Percentiles rank a stretch among this genome's conserved stretches.
Evolutionary conservation across 2,329 filamentous ascomycete genomes (phyloP).

Genomic region (Diaporthe australafricana): DNA sequence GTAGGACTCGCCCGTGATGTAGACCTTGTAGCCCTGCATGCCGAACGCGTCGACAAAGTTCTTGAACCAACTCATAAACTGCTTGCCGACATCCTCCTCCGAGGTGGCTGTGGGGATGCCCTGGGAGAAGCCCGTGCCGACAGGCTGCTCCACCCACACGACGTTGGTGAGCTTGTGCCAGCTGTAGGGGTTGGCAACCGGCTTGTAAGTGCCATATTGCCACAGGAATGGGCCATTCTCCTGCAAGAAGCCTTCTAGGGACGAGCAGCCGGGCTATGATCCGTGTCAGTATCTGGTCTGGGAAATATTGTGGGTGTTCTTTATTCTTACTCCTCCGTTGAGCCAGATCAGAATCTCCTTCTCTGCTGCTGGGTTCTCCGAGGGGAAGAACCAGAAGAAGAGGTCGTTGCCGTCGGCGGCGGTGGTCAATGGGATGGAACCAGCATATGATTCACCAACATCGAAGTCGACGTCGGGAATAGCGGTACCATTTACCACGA

Average conservation of each 20-base stretch:
- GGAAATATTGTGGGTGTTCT: not conserved
- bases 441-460: slow-evolving; percentile 74
- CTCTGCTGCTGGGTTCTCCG: slow-evolving; percentile 58
- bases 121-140: slow-evolving; percentile 75
- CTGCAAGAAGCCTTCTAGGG: slow-evolving; percentile 76
- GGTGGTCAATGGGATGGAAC: slow-evolving; percentile 67
- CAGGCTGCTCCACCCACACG: slow-evolving; percentile 79
- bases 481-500: slow-evolving; percentile 70
- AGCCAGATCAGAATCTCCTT: slow-evolving; percentile 74
- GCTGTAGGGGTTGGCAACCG: slow-evolving; percentile 75
- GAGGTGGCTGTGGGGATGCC: slow-evolving; percentile 73
- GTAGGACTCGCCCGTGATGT: slow-evolving; percentile 80
- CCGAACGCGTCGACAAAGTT: slow-evolving; percentile 80
- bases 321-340: slow-evolving; percentile 60
- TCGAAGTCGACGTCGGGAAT: slow-evolving; percentile 79
- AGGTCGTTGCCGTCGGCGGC: slow-evolving; percentile 57
- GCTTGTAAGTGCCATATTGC: slow-evolving; percentile 76
- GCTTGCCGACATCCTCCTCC: slow-evolving; percentile 75
- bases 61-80: slow-evolving; percentile 83
- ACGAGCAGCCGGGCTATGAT: slow-evolving; percentile 66
- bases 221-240: slow-evolving; percentile 82
- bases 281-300: not conserved
- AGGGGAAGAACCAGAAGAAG: slow-evolving; percentile 77
- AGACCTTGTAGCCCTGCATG: slow-evolving; percentile 76
- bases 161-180: slow-evolving; percentile 84